These are phyloP conservation scores for Dactylellina parvicollis DNA, from an alignment of 2,329 filamentous ascomycete genomes.

Conservation along the genomic window DNA sequence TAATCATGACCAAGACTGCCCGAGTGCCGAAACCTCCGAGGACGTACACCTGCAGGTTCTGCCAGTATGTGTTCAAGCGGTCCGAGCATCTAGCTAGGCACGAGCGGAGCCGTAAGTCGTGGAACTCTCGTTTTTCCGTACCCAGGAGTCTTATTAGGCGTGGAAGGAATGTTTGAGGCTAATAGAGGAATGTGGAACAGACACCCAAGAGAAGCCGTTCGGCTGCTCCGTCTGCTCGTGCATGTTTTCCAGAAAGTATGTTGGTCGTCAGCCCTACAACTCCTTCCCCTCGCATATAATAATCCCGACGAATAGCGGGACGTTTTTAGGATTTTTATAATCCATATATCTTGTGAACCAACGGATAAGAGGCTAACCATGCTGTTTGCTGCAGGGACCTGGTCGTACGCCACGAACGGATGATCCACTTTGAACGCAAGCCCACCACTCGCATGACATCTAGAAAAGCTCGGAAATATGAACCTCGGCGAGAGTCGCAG, in stretches of 20 bases:
- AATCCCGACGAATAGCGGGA: slow-evolving; percentile 27
- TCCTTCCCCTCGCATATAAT: too few species aligned
- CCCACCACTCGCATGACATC: slow-evolving; percentile 51
- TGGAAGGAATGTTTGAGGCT: slow-evolving; percentile 17
- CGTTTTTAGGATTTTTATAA: too few species aligned
- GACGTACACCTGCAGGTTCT: slow-evolving; percentile 53
- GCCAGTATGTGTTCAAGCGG: slow-evolving; percentile 51
- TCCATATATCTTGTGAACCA: not conserved
- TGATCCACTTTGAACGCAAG: slow-evolving; percentile 53
- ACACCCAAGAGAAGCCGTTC: slow-evolving; percentile 53
- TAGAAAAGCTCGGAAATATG: slow-evolving; percentile 52
- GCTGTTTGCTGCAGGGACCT: slow-evolving; percentile 39
- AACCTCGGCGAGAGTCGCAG: slow-evolving; percentile 49
- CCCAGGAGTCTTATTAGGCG: not conserved
- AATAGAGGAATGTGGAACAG: slow-evolving; percentile 26
- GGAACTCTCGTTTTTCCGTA: not conserved
- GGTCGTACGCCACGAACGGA: slow-evolving; percentile 52
- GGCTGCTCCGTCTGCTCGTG: slow-evolving; percentile 53
- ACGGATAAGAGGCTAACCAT: slow-evolving; percentile 5
- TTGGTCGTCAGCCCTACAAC: not conserved
- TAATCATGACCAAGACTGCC: slow-evolving; percentile 43
- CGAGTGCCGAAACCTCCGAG: slow-evolving; percentile 53
- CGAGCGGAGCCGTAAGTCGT: slow-evolving; percentile 50
- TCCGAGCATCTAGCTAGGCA: slow-evolving; percentile 52
- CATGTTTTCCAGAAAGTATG: slow-evolving; percentile 54